Base-by-base conservation (phyloP, 2,329 filamentous ascomycete genomes). In the Fusarium bulbicola region DNA sequence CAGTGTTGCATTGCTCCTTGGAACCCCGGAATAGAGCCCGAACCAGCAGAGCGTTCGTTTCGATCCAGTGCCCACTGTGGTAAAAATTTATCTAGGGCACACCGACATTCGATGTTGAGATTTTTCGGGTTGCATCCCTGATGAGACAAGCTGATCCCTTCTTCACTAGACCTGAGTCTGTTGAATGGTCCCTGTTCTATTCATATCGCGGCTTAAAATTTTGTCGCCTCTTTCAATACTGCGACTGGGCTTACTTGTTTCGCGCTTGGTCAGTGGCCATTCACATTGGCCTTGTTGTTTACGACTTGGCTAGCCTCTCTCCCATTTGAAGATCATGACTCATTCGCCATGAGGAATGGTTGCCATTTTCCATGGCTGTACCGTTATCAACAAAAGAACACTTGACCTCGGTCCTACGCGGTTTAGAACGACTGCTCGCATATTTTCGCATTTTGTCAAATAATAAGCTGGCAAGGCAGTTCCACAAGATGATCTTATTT, bases 401-500 rank as follows among this genome's bases (percentile, higher is more conserved):
- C 34, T 63, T 28, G 26, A 62, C 24, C 20, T 28, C n/a, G 28
- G 47, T 12, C 54, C 21, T 42, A n/a, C 26, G 21, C 66, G 60
- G 32, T 49, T 58, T 49, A 39, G 46, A 40, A 32, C 42, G 32
- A 65, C 54, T 39, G 37, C 58, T 63, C 42, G 45, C 42, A 46
- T 53, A 63, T 68, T 68, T 54, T 63, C 70, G 63, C 63, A 63
- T 70, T 65, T 68, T 62, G 65, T 64, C 68, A 75, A 75, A 70
- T 61, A 66, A 71, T 56, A 63, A 73, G 62, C 66, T 65, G 45
- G 71, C 46, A 50, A 59, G 34, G 65, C 59, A 63, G 75, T 68
- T 63, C 73, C 69, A 76, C 71, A 63, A 63, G 66, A 59, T 70
- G 72, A 76, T 74, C 71, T 72, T 63, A 63, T 74, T 68, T 63